A percentile compares a stretch with the other conserved stretches of the same genome.
These are phyloP conservation scores for Brassica carinata DNA, from an alignment of 345 rosid genomes.

Conservation along the genomic window DNA sequence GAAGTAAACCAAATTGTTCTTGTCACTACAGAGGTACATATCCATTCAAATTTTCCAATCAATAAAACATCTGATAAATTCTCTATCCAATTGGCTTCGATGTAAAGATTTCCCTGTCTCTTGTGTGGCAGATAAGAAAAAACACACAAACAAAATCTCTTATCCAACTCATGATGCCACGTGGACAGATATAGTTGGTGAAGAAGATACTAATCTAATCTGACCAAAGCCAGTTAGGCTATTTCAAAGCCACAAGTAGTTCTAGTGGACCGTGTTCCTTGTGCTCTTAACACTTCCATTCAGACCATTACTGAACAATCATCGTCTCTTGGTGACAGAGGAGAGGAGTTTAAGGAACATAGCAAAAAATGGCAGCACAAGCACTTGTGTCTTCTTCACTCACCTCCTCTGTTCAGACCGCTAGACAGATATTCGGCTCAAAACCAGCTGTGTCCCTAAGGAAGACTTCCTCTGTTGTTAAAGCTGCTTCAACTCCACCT, in stretches of 20 bases:
- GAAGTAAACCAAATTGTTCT: too few species aligned
- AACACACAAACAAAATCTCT: constrained; percentile 43
- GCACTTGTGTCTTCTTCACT: constrained; percentile 87
- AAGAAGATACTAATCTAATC: constrained; percentile 68
- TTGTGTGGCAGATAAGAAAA: constrained; percentile 1
- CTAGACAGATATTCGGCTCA: constrained; percentile 66
- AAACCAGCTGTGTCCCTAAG: constrained; percentile 48
- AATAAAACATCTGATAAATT: neutral
- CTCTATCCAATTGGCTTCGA: neutral
- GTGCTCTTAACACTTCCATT: constrained; percentile 9
- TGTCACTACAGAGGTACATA: neutral
- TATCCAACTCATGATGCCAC: constrained; percentile 53
- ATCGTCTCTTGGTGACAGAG: constrained; percentile 35
- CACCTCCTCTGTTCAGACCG: constrained; percentile 70
- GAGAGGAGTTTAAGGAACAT: constrained; percentile 1
- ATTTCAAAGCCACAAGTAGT: constrained; percentile 36
- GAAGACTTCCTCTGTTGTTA: constrained; percentile 65
- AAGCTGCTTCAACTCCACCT: constrained; percentile 89
- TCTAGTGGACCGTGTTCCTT: constrained; percentile 13
- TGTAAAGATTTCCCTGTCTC: neutral
- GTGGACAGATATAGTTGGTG: constrained; percentile 68
- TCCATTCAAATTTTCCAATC: neutral
- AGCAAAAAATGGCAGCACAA: constrained; percentile 73
- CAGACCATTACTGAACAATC: constrained; percentile 39
- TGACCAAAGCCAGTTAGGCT: constrained; percentile 28